phyloP scores from a whole-genome alignment of 495 filamentous ascomycete species.

The Tuber melanosporum region DNA sequence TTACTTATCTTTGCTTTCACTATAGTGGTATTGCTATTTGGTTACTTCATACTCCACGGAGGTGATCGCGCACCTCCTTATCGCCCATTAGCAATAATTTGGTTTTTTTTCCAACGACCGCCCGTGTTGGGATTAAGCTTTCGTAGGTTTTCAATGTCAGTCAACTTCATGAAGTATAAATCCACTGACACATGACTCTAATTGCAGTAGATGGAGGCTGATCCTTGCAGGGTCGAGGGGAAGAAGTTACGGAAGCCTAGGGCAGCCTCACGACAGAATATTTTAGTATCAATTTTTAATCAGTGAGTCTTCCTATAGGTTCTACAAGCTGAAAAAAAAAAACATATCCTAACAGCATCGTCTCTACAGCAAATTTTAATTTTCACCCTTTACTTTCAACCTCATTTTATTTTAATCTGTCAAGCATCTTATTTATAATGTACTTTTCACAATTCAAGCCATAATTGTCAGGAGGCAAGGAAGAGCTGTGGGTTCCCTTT shows the following conservation, averaged over 20 bases:
- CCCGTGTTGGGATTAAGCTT: neutral
- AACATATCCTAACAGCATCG: neutral
- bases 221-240: neutral
- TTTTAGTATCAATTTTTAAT: neutral
- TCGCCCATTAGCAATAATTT: neutral
- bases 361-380: neutral
- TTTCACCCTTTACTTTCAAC: neutral
- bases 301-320: neutral
- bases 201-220: neutral
- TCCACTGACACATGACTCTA: neutral
- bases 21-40: neutral
- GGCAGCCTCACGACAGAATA: neutral
- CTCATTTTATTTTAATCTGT: neutral
- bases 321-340: neutral
- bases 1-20: neutral
- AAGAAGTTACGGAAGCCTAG: neutral
- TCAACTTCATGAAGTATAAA: neutral
- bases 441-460: too few relatives aligned
- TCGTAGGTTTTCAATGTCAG: neutral
- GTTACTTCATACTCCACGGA: neutral
- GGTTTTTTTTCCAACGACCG: neutral
- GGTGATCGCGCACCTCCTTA: neutral
- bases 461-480: neutral
- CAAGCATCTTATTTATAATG: neutral
- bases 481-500: neutral